Conservation (phyloP, 1,284 basidiomycete genomes). For the Gymnopus androsaceus region DNA sequence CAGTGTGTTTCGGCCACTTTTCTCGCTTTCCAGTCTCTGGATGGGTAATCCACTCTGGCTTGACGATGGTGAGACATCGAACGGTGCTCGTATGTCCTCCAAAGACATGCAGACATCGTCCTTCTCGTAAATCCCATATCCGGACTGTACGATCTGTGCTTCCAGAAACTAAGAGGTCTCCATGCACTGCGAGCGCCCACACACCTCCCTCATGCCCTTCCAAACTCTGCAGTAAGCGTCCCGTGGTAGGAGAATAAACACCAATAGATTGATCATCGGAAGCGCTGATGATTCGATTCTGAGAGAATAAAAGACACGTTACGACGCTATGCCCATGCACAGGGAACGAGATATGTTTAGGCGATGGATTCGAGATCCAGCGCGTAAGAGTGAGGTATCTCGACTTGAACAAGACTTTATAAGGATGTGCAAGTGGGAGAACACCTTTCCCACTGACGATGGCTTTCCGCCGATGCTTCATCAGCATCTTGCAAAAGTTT, state of each 20-base stretch:
- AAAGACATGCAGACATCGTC: slow-evolving; percentile 86
- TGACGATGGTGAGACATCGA: slow-evolving; percentile 86
- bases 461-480: background rate
- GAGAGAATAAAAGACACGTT: slow-evolving; percentile 91
- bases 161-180: slow-evolving; percentile 88
- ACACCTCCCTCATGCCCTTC: slow-evolving; percentile 94
- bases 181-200: slow-evolving; percentile 86
- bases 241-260: slow-evolving; percentile 83
- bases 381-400: slow-evolving; percentile 76
- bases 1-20: slow-evolving; percentile 81
- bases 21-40: slow-evolving; percentile 44
- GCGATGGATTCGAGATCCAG: slow-evolving; percentile 75
- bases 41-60: slow-evolving; percentile 70
- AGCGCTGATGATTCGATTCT: slow-evolving; percentile 91
- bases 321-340: slow-evolving; percentile 90
- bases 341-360: slow-evolving; percentile 77
- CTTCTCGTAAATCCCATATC: slow-evolving; percentile 86
- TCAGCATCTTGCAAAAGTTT: slow-evolving; percentile 46
- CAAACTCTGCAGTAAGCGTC: slow-evolving; percentile 71
- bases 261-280: slow-evolving; percentile 94
- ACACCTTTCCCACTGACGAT: slow-evolving; percentile 16
- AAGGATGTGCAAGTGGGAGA: slow-evolving; percentile 76
- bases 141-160: slow-evolving; percentile 93
- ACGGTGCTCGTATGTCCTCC: slow-evolving; percentile 94
- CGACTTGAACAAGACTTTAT: slow-evolving; percentile 85